These are phyloP conservation scores for Cinchona pubescens DNA, from an alignment of 257 asterid genomes.

Conservation along the genomic window DNA sequence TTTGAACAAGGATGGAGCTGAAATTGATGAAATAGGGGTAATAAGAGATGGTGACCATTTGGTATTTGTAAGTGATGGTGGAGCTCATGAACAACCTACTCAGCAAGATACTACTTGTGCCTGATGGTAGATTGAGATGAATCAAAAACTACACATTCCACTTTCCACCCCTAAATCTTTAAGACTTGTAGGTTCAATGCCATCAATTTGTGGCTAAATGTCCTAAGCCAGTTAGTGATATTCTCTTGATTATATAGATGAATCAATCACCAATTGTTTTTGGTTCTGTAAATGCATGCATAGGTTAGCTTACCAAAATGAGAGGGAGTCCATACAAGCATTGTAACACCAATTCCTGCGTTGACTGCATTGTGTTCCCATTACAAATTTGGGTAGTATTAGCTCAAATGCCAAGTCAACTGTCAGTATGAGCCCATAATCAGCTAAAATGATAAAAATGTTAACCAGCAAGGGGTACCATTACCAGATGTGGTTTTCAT, in stretches of 20 bases:
- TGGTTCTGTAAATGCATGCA: not conserved
- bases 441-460: no score
- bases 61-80: constrained; percentile 40
- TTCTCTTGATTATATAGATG: not conserved
- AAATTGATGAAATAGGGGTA: constrained; percentile 55
- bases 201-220: not conserved
- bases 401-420: no score
- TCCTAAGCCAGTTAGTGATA: not conserved
- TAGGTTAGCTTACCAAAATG: not conserved
- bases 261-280: not conserved
- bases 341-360: not conserved
- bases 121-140: not conserved
- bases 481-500: no score
- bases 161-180: not conserved
- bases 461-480: no score
- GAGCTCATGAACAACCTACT: constrained; percentile 9
- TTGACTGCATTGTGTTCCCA: not conserved
- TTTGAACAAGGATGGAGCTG: constrained; percentile 54
- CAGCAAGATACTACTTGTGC: not conserved
- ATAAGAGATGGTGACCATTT: constrained; percentile 76
- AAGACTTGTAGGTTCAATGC: not conserved
- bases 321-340: not conserved
- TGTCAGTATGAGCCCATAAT: no score
- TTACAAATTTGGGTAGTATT: not conserved
- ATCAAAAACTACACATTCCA: not conserved